phyloP scores from a whole-genome alignment of 2,329 filamentous ascomycete species.

The Phyllosticta citriasiana region DNA sequence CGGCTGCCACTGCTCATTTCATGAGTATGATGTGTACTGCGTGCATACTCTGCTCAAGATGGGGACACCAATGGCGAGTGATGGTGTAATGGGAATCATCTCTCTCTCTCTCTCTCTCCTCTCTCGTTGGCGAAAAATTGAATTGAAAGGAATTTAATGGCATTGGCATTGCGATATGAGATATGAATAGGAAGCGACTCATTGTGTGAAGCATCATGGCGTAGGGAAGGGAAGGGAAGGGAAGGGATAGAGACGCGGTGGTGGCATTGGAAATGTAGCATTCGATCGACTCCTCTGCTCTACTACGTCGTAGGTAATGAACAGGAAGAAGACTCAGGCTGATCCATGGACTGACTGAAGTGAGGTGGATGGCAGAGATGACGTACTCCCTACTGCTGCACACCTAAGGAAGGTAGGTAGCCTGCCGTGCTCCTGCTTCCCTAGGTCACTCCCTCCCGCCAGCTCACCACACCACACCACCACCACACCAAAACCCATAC shows the following conservation, averaged over 20 bases:
- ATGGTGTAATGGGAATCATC: not conserved
- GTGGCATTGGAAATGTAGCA: not conserved
- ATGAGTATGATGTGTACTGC: too few species aligned
- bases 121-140: not conserved
- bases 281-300: not conserved
- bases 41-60: too few species aligned
- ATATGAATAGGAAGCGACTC: not conserved
- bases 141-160: too few species aligned
- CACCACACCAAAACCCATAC: not conserved
- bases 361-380: not conserved
- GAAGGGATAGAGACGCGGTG: not conserved
- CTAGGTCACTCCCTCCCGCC: too few species aligned
- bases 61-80: not conserved
- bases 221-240: not conserved
- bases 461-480: not conserved
- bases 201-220: not conserved
- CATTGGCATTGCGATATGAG: not conserved
- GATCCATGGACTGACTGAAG: not conserved
- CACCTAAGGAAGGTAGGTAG: too few species aligned
- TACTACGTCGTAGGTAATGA: not conserved
- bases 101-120: not conserved
- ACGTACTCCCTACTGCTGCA: too few species aligned
- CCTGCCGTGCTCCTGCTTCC: not conserved
- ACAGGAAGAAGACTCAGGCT: not conserved
- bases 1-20: not conserved